phyloP scores from a whole-genome alignment of 805 yeast genomes.

The Zygotorulaspora sp. region DNA sequence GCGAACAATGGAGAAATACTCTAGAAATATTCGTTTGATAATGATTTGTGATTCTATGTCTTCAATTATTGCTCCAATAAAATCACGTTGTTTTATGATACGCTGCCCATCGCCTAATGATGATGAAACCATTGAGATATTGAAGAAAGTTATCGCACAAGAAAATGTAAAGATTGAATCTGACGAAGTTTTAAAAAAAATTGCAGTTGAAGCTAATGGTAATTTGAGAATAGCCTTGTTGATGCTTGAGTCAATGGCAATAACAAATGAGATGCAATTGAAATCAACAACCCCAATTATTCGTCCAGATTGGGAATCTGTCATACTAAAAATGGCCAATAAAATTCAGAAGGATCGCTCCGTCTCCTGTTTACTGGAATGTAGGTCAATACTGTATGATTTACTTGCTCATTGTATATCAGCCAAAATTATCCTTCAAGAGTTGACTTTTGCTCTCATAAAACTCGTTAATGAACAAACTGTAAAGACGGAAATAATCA shows the following conservation, averaged over 20 bases:
- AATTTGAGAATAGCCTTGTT: constrained; percentile 76
- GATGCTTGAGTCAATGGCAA: constrained; percentile 74
- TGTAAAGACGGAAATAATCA: constrained; percentile 47
- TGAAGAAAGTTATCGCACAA: constrained; percentile 50
- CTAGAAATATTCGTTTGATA: constrained; percentile 77
- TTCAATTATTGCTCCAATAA: constrained; percentile 88
- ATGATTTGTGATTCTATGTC: constrained; percentile 86
- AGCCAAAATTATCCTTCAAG: constrained; percentile 71
- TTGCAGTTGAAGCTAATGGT: constrained; percentile 56
- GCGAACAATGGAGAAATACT: constrained; percentile 94
- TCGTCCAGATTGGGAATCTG: constrained; percentile 86
- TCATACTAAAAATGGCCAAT: constrained; percentile 59
- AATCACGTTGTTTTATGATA: constrained; percentile 85
- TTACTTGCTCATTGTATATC: constrained; percentile 92
- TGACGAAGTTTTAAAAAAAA: constrained; percentile 43
- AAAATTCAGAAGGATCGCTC: constrained; percentile 57
- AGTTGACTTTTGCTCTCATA: constrained; percentile 46
- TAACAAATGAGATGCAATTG: constrained; percentile 56
- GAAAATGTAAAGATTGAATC: constrained; percentile 47
- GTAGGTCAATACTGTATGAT: constrained; percentile 73
- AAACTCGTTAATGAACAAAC: constrained; percentile 24
- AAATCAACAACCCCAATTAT: constrained; percentile 48
- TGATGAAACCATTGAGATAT: constrained; percentile 52
- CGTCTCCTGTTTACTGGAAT: constrained; percentile 51
- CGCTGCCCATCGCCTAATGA: constrained; percentile 77